Evolutionary conservation across 805 yeast genomes (phyloP), one percentile per base, ranked within the genome.

Genomic region (Cyberlindnera xylosilytica): DNA sequence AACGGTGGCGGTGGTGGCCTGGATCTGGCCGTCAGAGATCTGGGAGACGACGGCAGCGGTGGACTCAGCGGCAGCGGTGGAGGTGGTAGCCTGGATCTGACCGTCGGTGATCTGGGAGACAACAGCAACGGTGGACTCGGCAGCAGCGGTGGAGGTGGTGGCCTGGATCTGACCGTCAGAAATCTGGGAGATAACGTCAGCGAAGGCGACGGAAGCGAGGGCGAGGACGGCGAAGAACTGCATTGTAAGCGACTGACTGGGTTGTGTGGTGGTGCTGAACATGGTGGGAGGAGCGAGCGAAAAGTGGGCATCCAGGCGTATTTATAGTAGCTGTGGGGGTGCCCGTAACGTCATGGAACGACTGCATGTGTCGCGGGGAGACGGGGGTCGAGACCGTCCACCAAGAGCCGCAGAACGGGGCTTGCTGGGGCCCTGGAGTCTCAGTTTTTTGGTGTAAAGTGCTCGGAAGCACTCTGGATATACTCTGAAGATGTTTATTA

Each of bases 141-240:
- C 15, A 7, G n/a, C 30, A 27, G 30, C 30, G 16, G 30, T 27
- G n/a, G 30, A 27, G 30, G 30, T 27, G 30, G 30, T 27, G 30
- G 30, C 30, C 30, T 27, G 30, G 16, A 27, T 27, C 30, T 27
- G 30, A 27, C 30, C 30, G 30, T 27, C 30, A 27, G 15, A 7
- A n/a, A 27, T 27, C 30, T 27, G 30, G 30, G 30, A 27, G 30
- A 27, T 12, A n/a, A 29, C 32, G 8, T 29, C 19, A 12, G 32
- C 18, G 19, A 29, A 29, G 19, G 32, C 32, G 19, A 29, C 32
- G 13, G 32, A 29, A 19, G 32, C n/a, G 13, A 29, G 11, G 32
- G 32, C 32, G 32, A 29, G 32, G 32, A 29, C 19, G 32, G 32
- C 32, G 19, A 19, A 29, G 32, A 29, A 29, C 32, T 29, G 32